A percentile compares a stretch with the other conserved stretches of the same genome.
Evolutionary conservation across 768 basidiomycete genomes (phyloP).

Genomic region (Podaxis carcinomalis): DNA sequence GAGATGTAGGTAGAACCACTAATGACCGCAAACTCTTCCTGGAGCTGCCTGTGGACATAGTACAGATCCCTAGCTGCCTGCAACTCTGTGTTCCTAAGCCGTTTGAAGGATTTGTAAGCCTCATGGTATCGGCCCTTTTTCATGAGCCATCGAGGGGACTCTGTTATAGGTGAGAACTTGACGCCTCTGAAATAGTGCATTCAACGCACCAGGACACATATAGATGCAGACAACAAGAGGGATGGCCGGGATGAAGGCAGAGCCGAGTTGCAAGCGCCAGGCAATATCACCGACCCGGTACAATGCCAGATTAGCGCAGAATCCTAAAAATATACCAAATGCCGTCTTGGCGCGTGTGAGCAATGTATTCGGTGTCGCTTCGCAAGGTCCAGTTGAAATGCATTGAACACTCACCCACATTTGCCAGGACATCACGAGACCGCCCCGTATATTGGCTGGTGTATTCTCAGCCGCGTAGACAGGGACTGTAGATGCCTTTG

Average conservation of each 20-base stretch:
- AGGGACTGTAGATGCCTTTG: constrained; percentile 53
- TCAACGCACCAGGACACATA: constrained; percentile 42
- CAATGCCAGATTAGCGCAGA: constrained; percentile 56
- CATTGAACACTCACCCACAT: constrained; percentile 47
- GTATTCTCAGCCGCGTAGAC: constrained; percentile 66
- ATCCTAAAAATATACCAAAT: constrained; percentile 74
- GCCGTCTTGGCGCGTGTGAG: constrained; percentile 40
- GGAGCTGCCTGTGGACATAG: constrained; percentile 66
- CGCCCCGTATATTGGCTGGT: constrained; percentile 77
- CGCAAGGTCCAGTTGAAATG: neutral
- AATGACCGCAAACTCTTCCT: constrained; percentile 54
- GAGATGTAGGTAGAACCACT: constrained; percentile 40
- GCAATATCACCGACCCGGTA: constrained; percentile 51
- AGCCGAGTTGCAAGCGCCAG: constrained; percentile 77
- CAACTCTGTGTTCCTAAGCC: constrained; percentile 59
- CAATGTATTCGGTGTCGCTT: neutral
- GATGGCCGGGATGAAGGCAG: constrained; percentile 55
- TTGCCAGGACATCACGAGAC: constrained; percentile 87
- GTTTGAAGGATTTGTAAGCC: constrained; percentile 58
- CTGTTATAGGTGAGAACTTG: constrained; percentile 21
- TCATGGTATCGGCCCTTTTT: constrained; percentile 63
- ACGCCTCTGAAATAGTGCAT: constrained; percentile 8
- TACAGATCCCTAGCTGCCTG: constrained; percentile 75
- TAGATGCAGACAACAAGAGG: constrained; percentile 37
- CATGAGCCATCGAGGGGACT: constrained; percentile 82